Base-by-base conservation (phyloP, 768 basidiomycete species). In the Russula emetica region DNA sequence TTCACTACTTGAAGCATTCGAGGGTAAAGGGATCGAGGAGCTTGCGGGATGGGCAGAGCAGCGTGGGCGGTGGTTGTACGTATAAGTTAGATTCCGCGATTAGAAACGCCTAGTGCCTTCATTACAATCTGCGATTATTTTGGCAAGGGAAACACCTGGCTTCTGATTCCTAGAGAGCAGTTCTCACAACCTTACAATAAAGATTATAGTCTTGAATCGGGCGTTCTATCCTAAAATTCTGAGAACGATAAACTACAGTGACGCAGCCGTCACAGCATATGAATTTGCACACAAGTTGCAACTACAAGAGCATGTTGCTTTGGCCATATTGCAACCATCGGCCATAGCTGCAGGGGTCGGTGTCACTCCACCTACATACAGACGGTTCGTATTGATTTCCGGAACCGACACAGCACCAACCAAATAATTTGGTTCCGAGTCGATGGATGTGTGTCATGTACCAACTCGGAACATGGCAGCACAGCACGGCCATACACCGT, bases 61-160 rank as follows among this genome's bases (percentile, higher is more conserved):
- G 10, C 54, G 74, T 52, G 78, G 80, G 22, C 66, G 70, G 24
- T 79, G 78, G 78, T 66, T 74, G 32, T 80, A 78, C 26, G 74
- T 74, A n/a, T 79, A 67, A 70, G n/a, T 40, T 3, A 13, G 38
- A 44, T 9, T 50, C 6, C 8, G 38, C 10, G 4, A 18, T n/a
- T 63, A 32, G 58, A 60, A 60, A n/a, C 8, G 26, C 5, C 11
- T 42, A 50, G n/a, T n/a, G 7, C 22, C 26, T n/a, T 40, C 40
- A 5, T 50, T 26, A 52, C 10, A 28, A 51, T 30, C 34, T 32
- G 30, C 20, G 32, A 36, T 40, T 22, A 18, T 55, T 58, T 30
- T 30, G 11, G 42, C 40, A 10, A 32, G 13, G 45, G 30, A 40
- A 54, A 28, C 13, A 40, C 44, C 53, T 30, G 47, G 38, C 22